Evolutionary conservation across 805 yeast species (phyloP), one percentile per base, ranked within the genome.

Genomic region (Cyberlindnera suaveolens): DNA sequence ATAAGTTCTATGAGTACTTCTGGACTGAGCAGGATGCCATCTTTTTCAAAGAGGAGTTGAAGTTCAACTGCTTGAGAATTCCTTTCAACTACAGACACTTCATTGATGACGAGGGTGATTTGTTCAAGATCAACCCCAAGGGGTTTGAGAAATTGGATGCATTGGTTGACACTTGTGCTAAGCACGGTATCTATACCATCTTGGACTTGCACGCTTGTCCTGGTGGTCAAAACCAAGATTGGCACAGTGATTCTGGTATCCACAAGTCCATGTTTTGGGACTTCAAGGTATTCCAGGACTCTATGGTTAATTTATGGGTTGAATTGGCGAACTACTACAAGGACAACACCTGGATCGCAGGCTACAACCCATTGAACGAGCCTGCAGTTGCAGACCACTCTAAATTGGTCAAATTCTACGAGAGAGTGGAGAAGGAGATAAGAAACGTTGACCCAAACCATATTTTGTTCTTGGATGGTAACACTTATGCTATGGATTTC

Each of bases 181-280:
- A 62, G 42, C 60, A 73, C 47, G 74, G 72, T 3, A 69, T 74
- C 39, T 74, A 72, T 51, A 67, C 74, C 36, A 64, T 73, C 40
- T 62, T 74, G 39, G 79, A 74, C 48, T 61, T 74, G 30, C 78
- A 74, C 48, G 62, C 77, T 14, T 63, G 57, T 20, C 78, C 78
- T n/a, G 79, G 78, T 39, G 78, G 78, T 27, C 78, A 74, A 55
- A 72, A 70, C 53, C 78, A 72, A 58, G 78, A 70, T 51, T 74
- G 78, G 79, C 79, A 74, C 51, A 54, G 65, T 18, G 79, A 74
- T 54, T 65, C 72, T 1, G 70, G 66, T 3, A 61, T 70, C 49
- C 75, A 72, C 57, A 68, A 68, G 55, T 63, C 77, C 3, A 41
- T 71, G 19, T 73, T 74, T 54, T 74, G 77, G 77, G 72, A 70